Base-by-base conservation (phyloP, 805 yeast species). In the Candida mattraensis region DNA sequence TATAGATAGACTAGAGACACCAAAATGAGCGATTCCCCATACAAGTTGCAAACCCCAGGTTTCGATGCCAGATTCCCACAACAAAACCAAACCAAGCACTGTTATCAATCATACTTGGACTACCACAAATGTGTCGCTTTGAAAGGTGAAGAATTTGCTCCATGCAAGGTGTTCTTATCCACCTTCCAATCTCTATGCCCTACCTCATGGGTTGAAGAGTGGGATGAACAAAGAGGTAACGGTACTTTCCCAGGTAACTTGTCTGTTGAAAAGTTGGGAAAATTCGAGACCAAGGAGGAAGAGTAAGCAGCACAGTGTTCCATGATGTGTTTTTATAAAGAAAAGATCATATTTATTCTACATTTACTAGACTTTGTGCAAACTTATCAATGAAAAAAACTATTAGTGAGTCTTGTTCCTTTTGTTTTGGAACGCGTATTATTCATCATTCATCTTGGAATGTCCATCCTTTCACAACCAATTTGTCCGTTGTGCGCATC, bases 141-240 rank as follows among this genome's bases (percentile, higher is more conserved):
- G 51, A 91, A 91, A 73, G 99, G 99, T 62, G 97, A 91, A 71
- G 98, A 89, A 45, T 93, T 93, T 61, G 95, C 89, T 57, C 98
- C 98, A 60, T 93, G 99, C 70, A 77, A 88, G 70, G 89, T 86
- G 56, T 93, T 93, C 74, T 86, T 78, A 80, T 83, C 78, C 68
- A 87, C 97, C 39, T 93, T 76, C 76, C 78, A 83, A 54, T 78
- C 96, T 16, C 72, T 86, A 58, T 86, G 95, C 63, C 95, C 95
- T 41, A 71, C 76, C 39, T 83, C 80, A 53, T 86, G 95, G 95
- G 74, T 81, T 49, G 88, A 80, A 58, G 83, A 69, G 62, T 86
- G 95, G 95, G 87, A 86, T 63, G 89, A 77, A 51, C 94, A 86
- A 72, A 83, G 94, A 69, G 78, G 28, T 18, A 49, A 50, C 24